A percentile compares a stretch with the other conserved stretches of the same genome.
These are phyloP conservation scores for Salvia rosmarinus DNA, from an alignment of 257 asterid genomes.

Conservation along the genomic window DNA sequence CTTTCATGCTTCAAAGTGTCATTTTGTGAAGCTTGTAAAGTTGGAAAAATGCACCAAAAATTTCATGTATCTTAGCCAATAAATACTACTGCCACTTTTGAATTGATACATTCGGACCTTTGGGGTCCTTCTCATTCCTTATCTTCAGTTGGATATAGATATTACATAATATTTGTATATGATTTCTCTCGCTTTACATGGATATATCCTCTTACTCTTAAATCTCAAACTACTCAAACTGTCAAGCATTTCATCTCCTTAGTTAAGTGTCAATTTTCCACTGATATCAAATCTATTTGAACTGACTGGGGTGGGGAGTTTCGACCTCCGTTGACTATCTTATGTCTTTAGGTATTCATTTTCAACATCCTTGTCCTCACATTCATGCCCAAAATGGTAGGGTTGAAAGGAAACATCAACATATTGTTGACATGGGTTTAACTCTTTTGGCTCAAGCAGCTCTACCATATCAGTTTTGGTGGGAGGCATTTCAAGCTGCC, in stretches of 20 bases:
- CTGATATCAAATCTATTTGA: not conserved
- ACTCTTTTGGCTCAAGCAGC: not conserved
- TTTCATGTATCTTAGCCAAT: not conserved
- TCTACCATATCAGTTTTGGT: no score
- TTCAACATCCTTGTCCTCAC: not conserved
- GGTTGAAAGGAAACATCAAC: not conserved
- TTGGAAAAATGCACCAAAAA: not conserved
- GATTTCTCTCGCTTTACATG: not conserved
- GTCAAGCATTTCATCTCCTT: not conserved
- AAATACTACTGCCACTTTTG: not conserved
- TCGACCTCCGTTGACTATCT: not conserved
- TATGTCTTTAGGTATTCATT: not conserved
- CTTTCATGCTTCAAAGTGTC: no score
- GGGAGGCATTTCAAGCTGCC: no score
- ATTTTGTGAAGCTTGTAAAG: not conserved
- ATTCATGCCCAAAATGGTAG: not conserved
- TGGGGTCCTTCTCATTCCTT: not conserved
- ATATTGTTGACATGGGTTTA: not conserved
- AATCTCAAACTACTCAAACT: not conserved
- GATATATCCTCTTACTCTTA: not conserved
- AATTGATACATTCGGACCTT: not conserved
- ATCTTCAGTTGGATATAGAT: not conserved
- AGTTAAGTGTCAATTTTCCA: not conserved
- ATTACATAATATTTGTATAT: not conserved
- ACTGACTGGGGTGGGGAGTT: not conserved